Evolutionary conservation across 2,329 filamentous ascomycete genomes (phyloP), one percentile per base, ranked within the genome.

Genomic region (Exophiala bonariae): DNA sequence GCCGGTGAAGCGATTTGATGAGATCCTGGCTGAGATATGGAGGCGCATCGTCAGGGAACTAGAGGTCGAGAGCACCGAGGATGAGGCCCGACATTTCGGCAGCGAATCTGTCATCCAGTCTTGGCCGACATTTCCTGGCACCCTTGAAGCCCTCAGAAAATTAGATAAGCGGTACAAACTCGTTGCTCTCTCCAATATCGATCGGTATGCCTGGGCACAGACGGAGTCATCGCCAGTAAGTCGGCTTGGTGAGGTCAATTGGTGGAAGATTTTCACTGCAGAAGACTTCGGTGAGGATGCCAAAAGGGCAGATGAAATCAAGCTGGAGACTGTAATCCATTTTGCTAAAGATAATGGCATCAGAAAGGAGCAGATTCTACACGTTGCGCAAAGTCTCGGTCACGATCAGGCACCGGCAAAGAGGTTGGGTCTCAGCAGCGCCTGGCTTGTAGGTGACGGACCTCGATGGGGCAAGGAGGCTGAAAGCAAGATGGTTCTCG

Each of bases 401-500:
- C 79, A 84, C 54, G 86, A 89, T 58, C 84, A 88, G 64, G 74
- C 78, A 3, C 82, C 86, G 0, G 81, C 82, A 3, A 79, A 78
- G 65, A 63, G 79, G 60, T 58, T 82, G 14, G 83, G 80, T 1
- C 61, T 89, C 18, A 73, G 72, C 55, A 82, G 77, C 47, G 78
- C 77, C 14, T 89, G 83, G 83, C 31, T 59, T 20, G 39, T 57
- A 10, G 57, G 57, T 3, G 57, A 59, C 47, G 57, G 57, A 13
- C 54, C 55, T 5, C 17, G 46, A 36, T 59, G 57, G 57, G 55
- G 55, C 3, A 58, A 58, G 31, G 54, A 57, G 45, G 47, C 46
- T 1, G 57, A 59, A 41, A 54, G 49, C 28, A 52, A 51, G 46
- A 58, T 59, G 53, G 57, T 45, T 5, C 44, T 59, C 4, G 55